These are phyloP conservation scores for Trichoderma aggressivum DNA, from an alignment of 2,329 filamentous ascomycete species.

Conservation along the genomic window DNA sequence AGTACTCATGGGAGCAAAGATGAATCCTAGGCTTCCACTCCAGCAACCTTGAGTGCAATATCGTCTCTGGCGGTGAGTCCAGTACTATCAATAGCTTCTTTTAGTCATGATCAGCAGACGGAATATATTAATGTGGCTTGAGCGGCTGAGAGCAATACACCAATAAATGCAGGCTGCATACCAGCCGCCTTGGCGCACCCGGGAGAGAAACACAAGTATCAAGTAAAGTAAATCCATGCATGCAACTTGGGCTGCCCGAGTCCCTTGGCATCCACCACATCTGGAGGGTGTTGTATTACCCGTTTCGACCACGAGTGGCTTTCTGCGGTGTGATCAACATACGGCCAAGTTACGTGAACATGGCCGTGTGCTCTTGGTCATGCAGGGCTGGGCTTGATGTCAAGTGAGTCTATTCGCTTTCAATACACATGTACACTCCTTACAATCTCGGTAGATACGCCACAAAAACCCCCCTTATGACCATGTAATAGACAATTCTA, in stretches of 20 bases:
- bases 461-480: not conserved
- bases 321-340: not conserved
- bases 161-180: not conserved
- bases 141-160: conserved; percentile 1
- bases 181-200: not conserved
- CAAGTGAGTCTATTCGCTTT: not conserved
- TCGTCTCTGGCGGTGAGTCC: not conserved
- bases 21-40: no score
- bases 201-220: not conserved
- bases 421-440: not conserved
- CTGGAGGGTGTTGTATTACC: not conserved
- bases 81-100: not conserved
- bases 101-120: not conserved
- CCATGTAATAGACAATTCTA: not conserved
- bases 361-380: not conserved
- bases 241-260: not conserved
- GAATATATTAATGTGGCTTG: conserved; percentile 8
- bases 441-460: conserved; percentile 2
- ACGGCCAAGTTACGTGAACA: not conserved
- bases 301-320: not conserved
- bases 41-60: not conserved
- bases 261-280: not conserved
- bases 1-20: not conserved
- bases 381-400: not conserved
- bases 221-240: not conserved